Conservation (phyloP, 495 filamentous ascomycete genomes). For the Aspergillus baeticus region DNA sequence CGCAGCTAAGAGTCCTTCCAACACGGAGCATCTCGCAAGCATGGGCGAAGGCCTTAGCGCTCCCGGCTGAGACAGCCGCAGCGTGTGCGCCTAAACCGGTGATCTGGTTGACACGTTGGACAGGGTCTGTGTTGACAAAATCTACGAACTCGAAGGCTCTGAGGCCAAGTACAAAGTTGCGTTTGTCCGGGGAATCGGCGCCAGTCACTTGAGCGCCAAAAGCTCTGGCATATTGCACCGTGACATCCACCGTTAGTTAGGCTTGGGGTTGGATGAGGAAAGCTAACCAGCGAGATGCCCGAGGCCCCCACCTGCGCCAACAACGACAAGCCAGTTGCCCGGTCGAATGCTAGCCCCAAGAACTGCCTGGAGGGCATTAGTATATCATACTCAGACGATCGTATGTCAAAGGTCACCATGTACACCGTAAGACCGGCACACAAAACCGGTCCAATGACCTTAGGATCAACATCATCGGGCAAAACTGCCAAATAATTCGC, state of each 20-base stretch:
- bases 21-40: constrained; percentile 52
- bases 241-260: background rate
- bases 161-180: constrained; percentile 38
- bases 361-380: constrained; percentile 29
- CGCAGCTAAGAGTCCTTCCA: constrained; percentile 49
- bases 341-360: constrained; percentile 38
- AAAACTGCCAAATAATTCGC: constrained; percentile 46
- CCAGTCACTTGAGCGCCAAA: constrained; percentile 46
- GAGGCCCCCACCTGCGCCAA: constrained; percentile 51
- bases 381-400: background rate
- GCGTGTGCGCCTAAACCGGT: constrained; percentile 45
- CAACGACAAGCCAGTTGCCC: constrained; percentile 46
- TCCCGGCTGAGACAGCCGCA: constrained; percentile 44
- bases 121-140: constrained; percentile 36
- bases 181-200: constrained; percentile 44
- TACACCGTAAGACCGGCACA: constrained; percentile 45
- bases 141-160: constrained; percentile 47
- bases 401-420: constrained; percentile 20
- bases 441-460: constrained; percentile 42
- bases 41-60: constrained; percentile 43
- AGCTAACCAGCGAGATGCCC: constrained; percentile 44
- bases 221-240: constrained; percentile 49
- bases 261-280: background rate
- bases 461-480: constrained; percentile 46
- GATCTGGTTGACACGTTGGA: constrained; percentile 38